These are phyloP conservation scores for Casuarina glauca DNA, from an alignment of 306 rosid genomes.

Conservation along the genomic window DNA sequence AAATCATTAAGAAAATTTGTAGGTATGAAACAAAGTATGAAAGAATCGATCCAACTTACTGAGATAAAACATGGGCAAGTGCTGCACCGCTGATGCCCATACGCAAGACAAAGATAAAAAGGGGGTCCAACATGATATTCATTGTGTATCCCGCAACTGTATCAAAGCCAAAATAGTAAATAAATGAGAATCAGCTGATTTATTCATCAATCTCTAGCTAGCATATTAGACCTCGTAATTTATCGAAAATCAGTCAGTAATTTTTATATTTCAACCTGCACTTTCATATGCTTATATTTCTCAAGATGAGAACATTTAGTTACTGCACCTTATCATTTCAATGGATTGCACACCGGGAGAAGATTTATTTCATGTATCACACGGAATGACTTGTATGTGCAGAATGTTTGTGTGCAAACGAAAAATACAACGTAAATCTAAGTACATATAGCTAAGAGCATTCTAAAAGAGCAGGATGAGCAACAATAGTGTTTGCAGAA, in stretches of 20 bases:
- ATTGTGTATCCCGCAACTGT: slow-evolving; percentile 66
- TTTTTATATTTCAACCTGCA: too few relatives aligned
- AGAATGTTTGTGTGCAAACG: too few relatives aligned
- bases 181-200: background rate
- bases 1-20: background rate
- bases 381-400: too few relatives aligned
- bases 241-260: too few relatives aligned
- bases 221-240: background rate
- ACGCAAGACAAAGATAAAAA: slow-evolving; percentile 67
- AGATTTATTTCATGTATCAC: too few relatives aligned
- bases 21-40: slow-evolving; percentile 14
- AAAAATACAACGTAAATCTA: too few relatives aligned
- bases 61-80: slow-evolving; percentile 86
- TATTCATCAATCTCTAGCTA: background rate
- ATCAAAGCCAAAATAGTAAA: slow-evolving; percentile 16
- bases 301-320: too few relatives aligned
- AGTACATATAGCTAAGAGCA: too few relatives aligned
- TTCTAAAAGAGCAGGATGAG: background rate
- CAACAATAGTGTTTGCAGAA: background rate
- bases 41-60: slow-evolving; percentile 55
- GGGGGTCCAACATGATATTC: slow-evolving; percentile 75
- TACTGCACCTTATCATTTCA: too few relatives aligned
- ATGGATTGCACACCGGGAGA: too few relatives aligned
- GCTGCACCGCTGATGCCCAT: slow-evolving; percentile 95
- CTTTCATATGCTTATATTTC: too few relatives aligned